Base-by-base conservation (phyloP, 2,329 filamentous ascomycete species). In the Dactylellina haptotyla region DNA sequence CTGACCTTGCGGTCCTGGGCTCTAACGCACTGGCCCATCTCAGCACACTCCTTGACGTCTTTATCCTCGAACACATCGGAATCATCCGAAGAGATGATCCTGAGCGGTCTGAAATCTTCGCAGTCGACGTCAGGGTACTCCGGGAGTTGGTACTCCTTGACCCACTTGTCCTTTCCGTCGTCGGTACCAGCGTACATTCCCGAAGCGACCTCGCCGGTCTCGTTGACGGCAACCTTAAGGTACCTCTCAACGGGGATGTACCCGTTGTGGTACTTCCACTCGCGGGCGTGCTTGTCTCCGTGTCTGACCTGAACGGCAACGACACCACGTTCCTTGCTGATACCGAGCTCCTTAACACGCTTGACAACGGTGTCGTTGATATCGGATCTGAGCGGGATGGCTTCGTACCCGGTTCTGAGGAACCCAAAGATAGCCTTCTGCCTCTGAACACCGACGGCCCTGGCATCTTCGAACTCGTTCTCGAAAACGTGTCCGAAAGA, bases 401-500 rank as follows among this genome's bases (percentile, higher is more conserved):
- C 59, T 28, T 72, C 67, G 34, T 59, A 72, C 2, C 70, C 70
- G 23, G 70, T 46, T 25, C 70, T n/a, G 18, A 74, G 46, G 23
- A 74, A 20, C 4, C 57, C 25, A 50, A 65, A 74, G 61, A 74
- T 74, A 18, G 51, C 57, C 43, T 67, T 65, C 18, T 67, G 70
- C n/a, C 70, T 54, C 3, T 46, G 43, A 14, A 51, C 46, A 9
- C 50, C 54, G 1, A 66, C 41, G 45, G 54, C 41, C 3, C 51
- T 37, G 8, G 70, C 23, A 9, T 74, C 62, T 51, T 74, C 70
- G 56, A 74, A 67, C 41, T 67, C 45, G 23, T 67, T 59, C 20
- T 66, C 70, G 48, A 74, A 74, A 8, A 54, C 37, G 41, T 74
- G 70, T 30, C 70, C 62, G 32, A 74, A 67, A 4, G 70, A 46